phyloP scores from a whole-genome alignment of 495 filamentous ascomycete genomes.

The Penicillium coffeae region DNA sequence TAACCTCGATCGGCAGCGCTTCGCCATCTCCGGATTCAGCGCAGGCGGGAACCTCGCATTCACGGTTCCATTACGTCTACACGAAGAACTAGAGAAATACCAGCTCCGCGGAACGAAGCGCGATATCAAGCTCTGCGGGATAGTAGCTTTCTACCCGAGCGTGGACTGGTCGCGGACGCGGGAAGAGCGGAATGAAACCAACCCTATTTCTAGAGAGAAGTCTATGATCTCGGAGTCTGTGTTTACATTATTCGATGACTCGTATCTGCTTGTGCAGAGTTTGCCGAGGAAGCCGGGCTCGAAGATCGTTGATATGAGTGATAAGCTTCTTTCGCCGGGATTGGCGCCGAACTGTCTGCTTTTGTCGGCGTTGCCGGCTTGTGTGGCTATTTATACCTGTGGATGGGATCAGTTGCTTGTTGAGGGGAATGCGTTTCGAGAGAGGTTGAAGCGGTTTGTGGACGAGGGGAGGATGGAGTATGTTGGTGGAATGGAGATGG shows the following conservation, averaged over 20 bases:
- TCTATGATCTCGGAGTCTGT: conserved; percentile 11
- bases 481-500: conserved; percentile 16
- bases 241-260: conserved; percentile 17
- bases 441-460: conserved; percentile 14
- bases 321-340: conserved; percentile 23
- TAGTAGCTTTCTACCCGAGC: conserved; percentile 68
- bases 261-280: conserved; percentile 10
- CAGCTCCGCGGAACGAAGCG: conserved; percentile 11
- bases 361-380: conserved; percentile 9
- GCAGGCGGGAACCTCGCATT: conserved; percentile 74
- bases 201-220: conserved; percentile 11
- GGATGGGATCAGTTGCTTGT: conserved; percentile 24
- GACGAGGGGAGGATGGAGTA: conserved; percentile 6
- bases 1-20: conserved; percentile 46
- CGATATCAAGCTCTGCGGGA: conserved; percentile 31
- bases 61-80: conserved; percentile 60
- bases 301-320: conserved; percentile 14
- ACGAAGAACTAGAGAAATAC: conserved; percentile 20
- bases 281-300: conserved; percentile 8
- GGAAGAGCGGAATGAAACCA: conserved; percentile 31
- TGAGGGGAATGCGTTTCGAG: conserved; percentile 22
- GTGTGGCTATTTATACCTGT: conserved; percentile 23
- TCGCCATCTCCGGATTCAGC: conserved; percentile 67
- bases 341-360: conserved; percentile 8
- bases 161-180: conserved; percentile 69